phyloP scores from a whole-genome alignment of 805 yeast species.

The Candida ascalaphidarum region DNA sequence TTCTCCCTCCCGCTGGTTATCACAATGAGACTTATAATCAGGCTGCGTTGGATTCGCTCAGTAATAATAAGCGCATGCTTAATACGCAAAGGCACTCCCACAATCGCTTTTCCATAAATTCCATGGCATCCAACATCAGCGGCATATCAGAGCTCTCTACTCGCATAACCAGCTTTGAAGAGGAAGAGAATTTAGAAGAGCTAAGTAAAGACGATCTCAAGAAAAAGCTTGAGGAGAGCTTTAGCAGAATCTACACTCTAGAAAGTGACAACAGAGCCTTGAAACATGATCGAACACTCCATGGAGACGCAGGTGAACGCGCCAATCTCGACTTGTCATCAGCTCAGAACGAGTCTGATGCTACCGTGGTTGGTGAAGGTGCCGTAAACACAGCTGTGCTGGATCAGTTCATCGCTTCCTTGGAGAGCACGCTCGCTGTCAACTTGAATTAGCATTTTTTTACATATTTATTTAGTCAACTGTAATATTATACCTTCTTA shows the following conservation, averaged over 20 bases:
- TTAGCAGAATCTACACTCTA: constrained; percentile 25
- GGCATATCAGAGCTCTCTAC: constrained; percentile 41
- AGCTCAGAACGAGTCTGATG: no score
- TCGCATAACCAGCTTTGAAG: constrained; percentile 21
- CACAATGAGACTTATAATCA: constrained; percentile 30
- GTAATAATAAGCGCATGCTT: constrained; percentile 4
- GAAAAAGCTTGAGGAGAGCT: constrained; percentile 28
- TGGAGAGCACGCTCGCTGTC: no score
- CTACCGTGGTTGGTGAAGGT: constrained; percentile 29
- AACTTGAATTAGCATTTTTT: no score
- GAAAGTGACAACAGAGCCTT: constrained; percentile 23
- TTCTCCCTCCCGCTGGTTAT: constrained; percentile 11
- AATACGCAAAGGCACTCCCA: constrained; percentile 7
- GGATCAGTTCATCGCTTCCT: no score
- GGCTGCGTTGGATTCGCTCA: constrained; percentile 25
- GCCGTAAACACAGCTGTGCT: constrained; percentile 31
- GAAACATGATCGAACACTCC: no score
- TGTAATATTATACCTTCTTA: no score
- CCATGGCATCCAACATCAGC: constrained; percentile 37
- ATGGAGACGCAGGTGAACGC: no score
- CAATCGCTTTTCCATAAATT: constrained; percentile 50
- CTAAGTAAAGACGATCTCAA: constrained; percentile 25
- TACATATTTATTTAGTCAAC: no score
- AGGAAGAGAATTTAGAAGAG: constrained; percentile 1
- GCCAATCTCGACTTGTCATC: no score